Conservation (phyloP, 495 filamentous ascomycete genomes). For the Chaetomium fimeti region DNA sequence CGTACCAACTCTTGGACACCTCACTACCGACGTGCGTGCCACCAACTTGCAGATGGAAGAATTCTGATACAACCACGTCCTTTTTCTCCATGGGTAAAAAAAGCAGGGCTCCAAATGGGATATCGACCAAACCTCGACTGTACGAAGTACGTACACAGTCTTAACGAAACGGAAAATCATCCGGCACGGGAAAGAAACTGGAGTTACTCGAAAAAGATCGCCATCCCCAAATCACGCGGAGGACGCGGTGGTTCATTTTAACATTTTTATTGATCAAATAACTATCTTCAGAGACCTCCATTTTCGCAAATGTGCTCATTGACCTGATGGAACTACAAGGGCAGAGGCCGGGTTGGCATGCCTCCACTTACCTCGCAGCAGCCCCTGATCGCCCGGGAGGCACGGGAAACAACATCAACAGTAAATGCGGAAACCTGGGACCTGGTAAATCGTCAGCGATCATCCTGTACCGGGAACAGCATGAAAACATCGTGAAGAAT, state of each 20-base stretch:
- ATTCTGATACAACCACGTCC: not conserved
- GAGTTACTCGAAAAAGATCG: too few species aligned
- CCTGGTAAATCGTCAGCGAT: conserved; percentile 16
- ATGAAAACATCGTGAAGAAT: conserved; percentile 13
- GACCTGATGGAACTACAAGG: not conserved
- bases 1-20: conserved; percentile 17
- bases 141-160: not conserved
- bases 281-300: not conserved
- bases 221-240: too few species aligned
- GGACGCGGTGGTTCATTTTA: not conserved
- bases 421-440: not conserved
- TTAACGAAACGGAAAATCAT: not conserved
- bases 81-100: too few species aligned
- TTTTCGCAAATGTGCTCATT: not conserved
- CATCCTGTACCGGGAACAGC: not conserved
- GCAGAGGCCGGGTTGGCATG: not conserved
- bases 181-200: too few species aligned
- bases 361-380: conserved; percentile 6
- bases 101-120: not conserved
- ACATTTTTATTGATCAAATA: not conserved
- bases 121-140: too few species aligned
- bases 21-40: conserved; percentile 8
- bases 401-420: not conserved
- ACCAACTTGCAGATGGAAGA: conserved; percentile 2
- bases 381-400: not conserved